Evolutionary conservation across 2,329 filamentous ascomycete species (phyloP), one percentile per base, ranked within the genome.

Genomic region (Lachnellula subtilissima): DNA sequence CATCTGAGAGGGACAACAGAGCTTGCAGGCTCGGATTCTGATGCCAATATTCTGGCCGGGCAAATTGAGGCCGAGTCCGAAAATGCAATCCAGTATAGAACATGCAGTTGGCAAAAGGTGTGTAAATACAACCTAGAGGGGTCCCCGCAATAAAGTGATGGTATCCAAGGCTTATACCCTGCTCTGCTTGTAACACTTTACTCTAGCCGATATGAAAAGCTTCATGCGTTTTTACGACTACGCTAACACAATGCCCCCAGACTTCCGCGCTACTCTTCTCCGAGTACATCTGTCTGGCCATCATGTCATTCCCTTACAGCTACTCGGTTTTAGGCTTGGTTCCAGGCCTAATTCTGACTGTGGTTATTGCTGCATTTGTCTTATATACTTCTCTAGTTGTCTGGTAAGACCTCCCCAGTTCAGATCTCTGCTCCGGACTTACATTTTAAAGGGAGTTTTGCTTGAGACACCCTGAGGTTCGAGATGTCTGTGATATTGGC

Each of bases 291-390:
- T 96, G 91, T 71, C 75, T 97, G 73, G 78, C 83, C 56, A 96
- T 96, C 69, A 96, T 97, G 91, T 95, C 89, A 50, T 97, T 97
- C 65, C 92, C 92, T 0, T 96, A 89, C 81, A 96, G 91, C 0
- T 97, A 97, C 73, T 89, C 90, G 45, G 76, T 93, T 28, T 81
- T 97, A 7, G 92, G 92, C 7, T 80, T 97, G 15, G 89, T 96
- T 0, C 91, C 92, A 0, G 91, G 89, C 23, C 72, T 97, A 8
- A 93, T 96, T 59, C 70, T 96, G 69, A 96, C 92, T 0, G 78
- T 88, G 2, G 81, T 93, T 32, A 81, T 95, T 56, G 91, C 92
- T 25, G 80, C 75, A 5, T 72, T 92, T 17, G 92, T 97, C 1
- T 77, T 95, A 5, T 97, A 96, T 71, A 96, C 92, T 48, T 91